Evolutionary conservation across 1,284 basidiomycete genomes (phyloP), one percentile per base, ranked within the genome.

Genomic region (Heterobasidion annosum): DNA sequence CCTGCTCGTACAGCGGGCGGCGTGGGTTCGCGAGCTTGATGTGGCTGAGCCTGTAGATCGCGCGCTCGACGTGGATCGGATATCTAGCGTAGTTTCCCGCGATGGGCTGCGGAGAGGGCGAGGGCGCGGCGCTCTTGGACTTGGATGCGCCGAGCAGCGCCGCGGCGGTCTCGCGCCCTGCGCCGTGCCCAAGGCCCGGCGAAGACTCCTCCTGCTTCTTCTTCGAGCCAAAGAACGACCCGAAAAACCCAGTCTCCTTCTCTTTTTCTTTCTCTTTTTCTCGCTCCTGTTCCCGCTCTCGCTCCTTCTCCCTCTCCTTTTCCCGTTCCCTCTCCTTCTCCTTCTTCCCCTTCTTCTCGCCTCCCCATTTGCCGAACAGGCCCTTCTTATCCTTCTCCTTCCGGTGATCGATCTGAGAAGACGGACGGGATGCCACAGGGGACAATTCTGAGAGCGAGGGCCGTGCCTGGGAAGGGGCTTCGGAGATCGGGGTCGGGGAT

Each of bases 21-120:
- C 97, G 80, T 9, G 96, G 95, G 69, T 99, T 98, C 25, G 97
- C 96, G 47, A 99, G 78, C 72, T 99, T 99, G 77, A 99, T 98
- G 67, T 99, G 96, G 67, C 91, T 94, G 51, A 99, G 75, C 52
- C 96, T 79, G 71, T 99, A 99, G 52, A 99, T 95, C 2, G 96
- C 96, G 25, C 96, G 83, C 70, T 99, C 96, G 61, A 99, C 93
- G 65, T 98, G 96, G 59, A 99, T 97, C 8, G 96, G 97, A 67
- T 98, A 96, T 57, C 96, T 84, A 52, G 88, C 79, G 64, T 84
- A 90, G 57, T 61, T 61, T 32, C 59, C 56, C 25, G 55, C 49
- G 44, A 81, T 70, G 63, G 83, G 72, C 67, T 77, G 74, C 15
- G 85, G 86, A 4, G 86, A 84, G 6, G 81, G 73, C 8, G 84